phyloP scores from a whole-genome alignment of 1,284 basidiomycete genomes.

The Coniferiporia weirii region DNA sequence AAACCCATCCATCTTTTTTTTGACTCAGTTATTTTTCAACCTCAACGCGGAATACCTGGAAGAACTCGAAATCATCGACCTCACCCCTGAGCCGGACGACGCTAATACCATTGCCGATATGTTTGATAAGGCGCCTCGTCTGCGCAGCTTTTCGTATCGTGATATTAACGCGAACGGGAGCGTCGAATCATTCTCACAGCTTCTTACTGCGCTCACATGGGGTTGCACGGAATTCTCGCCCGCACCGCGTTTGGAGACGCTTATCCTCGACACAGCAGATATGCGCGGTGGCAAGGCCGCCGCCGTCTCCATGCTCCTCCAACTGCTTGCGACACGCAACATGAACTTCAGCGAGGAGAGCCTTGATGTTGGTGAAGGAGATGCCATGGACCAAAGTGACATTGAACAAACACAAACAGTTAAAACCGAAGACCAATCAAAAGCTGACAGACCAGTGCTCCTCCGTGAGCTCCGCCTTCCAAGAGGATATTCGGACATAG shows the following conservation, averaged over 20 bases:
- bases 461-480: constrained; percentile 1
- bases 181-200: not conserved
- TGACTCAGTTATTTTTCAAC: not conserved
- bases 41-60: not conserved
- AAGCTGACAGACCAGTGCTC: not conserved
- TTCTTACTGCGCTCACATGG: not conserved
- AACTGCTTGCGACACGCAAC: not conserved
- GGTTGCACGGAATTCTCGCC: not conserved
- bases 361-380: not conserved
- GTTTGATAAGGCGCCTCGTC: not conserved
- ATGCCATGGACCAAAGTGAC: not conserved
- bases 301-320: not conserved
- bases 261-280: not conserved
- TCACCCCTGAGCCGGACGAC: not conserved
- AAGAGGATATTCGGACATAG: not conserved
- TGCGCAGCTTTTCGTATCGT: constrained; percentile 1
- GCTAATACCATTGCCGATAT: not conserved
- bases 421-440: not conserved
- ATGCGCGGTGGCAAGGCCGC: not conserved
- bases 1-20: not conserved
- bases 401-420: not conserved
- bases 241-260: not conserved
- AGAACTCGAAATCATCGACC: constrained; percentile 2
- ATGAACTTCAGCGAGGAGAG: not conserved
- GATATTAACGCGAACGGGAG: not conserved